Evolutionary conservation across 2,329 filamentous ascomycete species (phyloP).

Genomic region (Clarireedia paspali): DNA sequence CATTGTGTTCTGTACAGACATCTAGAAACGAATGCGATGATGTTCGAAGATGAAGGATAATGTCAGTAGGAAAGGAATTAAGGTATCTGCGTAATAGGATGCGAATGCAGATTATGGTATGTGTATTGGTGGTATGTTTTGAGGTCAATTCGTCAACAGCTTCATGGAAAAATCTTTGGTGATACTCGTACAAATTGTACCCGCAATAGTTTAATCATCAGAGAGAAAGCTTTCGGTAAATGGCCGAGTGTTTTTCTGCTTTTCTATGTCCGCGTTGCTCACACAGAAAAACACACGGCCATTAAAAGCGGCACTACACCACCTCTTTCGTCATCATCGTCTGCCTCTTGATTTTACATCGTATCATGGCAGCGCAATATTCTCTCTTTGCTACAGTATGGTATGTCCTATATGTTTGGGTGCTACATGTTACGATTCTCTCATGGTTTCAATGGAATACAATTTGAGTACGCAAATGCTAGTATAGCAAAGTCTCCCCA

Average conservation of each 20-base stretch:
- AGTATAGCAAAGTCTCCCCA: too few relatives aligned
- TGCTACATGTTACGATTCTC: too few relatives aligned
- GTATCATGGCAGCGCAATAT: background rate
- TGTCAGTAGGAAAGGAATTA: conserved; percentile 14
- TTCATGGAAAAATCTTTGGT: conserved; percentile 12
- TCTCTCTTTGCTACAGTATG: too few relatives aligned
- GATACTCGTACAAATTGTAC: background rate
- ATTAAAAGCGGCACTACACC: conserved; percentile 4
- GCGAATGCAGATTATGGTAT: conserved; percentile 8
- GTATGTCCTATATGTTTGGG: too few relatives aligned
- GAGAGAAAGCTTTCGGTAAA: conserved; percentile 17
- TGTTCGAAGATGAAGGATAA: conserved; percentile 19
- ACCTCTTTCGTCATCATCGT: conserved; percentile 5
- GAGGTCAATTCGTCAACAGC: conserved; percentile 6
- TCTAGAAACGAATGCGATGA: conserved; percentile 19
- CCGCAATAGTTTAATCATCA: conserved; percentile 5
- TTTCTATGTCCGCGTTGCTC: background rate
- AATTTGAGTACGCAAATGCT: too few relatives aligned
- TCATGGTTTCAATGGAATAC: too few relatives aligned
- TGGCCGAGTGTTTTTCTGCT: too few relatives aligned
- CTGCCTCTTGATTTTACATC: background rate
- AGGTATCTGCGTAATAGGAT: conserved; percentile 15
- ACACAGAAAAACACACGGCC: background rate
- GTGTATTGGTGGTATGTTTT: background rate
- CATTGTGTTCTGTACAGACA: conserved; percentile 25